A percentile compares a stretch with the other conserved stretches of the same genome.
Conservation (phyloP, 139 green algal genomes). For the Nannochloris sp. region DNA sequence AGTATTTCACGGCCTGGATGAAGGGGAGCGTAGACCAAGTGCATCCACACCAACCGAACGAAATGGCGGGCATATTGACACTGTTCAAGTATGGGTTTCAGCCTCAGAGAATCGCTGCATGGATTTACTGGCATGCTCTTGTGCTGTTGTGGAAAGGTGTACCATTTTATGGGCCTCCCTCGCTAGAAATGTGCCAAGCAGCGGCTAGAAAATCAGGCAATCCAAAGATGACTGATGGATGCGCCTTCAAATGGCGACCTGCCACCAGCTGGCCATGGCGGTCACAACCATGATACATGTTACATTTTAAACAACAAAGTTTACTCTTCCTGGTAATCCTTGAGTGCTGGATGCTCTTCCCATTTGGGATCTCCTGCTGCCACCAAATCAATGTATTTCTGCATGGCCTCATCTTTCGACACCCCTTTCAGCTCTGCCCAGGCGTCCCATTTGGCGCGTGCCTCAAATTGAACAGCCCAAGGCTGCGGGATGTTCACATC, state of each 20-base stretch:
- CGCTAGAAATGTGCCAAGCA: not conserved
- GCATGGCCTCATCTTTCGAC: conserved; percentile 59
- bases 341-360: conserved; percentile 43
- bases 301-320: no score
- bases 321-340: conserved; percentile 30
- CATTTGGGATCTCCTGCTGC: conserved; percentile 40
- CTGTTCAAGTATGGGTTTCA: conserved; percentile 58
- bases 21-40: conserved; percentile 5
- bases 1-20: conserved; percentile 57
- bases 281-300: not conserved
- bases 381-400: conserved; percentile 60
- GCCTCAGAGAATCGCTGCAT: conserved; percentile 73
- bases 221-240: not conserved
- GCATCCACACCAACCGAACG: conserved; percentile 21
- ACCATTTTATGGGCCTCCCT: conserved; percentile 40
- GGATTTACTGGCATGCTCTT: conserved; percentile 87
- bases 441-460: conserved; percentile 57
- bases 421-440: conserved; percentile 63
- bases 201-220: not conserved
- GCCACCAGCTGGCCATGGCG: not conserved
- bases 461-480: conserved; percentile 55
- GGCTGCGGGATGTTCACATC: conserved; percentile 46
- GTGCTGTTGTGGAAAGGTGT: conserved; percentile 63
- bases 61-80: conserved; percentile 20
- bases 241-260: not conserved